A percentile compares a stretch with the other conserved stretches of the same genome.
phyloP scores from a whole-genome alignment of 305 asterid genomes.

The Nicotiana rustica region DNA sequence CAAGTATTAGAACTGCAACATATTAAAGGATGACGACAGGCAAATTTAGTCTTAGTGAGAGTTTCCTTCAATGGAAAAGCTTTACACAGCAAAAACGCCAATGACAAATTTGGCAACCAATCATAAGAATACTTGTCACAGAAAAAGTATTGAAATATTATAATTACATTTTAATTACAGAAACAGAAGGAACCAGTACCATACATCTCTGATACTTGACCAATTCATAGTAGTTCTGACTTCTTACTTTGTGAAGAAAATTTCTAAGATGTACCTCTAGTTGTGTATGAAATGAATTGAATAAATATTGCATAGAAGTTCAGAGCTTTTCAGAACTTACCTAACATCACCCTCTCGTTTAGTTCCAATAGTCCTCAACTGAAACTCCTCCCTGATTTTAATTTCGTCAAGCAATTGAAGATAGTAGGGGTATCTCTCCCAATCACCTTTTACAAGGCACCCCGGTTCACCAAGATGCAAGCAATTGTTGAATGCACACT shows the following conservation, averaged over 20 bases:
- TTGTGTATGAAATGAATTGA: constrained; percentile 17
- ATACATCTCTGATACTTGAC: constrained; percentile 14
- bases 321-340: constrained; percentile 45
- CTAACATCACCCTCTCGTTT: constrained; percentile 92
- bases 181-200: constrained; percentile 2
- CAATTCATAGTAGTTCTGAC: not conserved
- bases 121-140: constrained; percentile 1
- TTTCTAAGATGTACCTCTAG: not conserved
- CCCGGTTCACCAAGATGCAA: constrained; percentile 93
- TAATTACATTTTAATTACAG: not conserved
- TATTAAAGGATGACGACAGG: not conserved
- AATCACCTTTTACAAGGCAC: constrained; percentile 74
- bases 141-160: not conserved
- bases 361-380: constrained; percentile 85
- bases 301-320: constrained; percentile 6
- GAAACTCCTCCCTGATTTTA: constrained; percentile 86
- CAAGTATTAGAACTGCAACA: constrained; percentile 6
- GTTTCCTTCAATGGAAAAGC: constrained; percentile 6
- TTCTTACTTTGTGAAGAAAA: constrained; percentile 14
- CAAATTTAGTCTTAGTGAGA: not conserved
- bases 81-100: not conserved
- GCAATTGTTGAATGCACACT: constrained; percentile 82
- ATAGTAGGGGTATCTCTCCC: constrained; percentile 93
- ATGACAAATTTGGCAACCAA: constrained; percentile 7
- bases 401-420: constrained; percentile 93